Percentiles rank a stretch among this genome's conserved stretches.
These are phyloP conservation scores for Phialemonium atrogriseum DNA, from an alignment of 2,329 filamentous ascomycete genomes.

Conservation along the genomic window DNA sequence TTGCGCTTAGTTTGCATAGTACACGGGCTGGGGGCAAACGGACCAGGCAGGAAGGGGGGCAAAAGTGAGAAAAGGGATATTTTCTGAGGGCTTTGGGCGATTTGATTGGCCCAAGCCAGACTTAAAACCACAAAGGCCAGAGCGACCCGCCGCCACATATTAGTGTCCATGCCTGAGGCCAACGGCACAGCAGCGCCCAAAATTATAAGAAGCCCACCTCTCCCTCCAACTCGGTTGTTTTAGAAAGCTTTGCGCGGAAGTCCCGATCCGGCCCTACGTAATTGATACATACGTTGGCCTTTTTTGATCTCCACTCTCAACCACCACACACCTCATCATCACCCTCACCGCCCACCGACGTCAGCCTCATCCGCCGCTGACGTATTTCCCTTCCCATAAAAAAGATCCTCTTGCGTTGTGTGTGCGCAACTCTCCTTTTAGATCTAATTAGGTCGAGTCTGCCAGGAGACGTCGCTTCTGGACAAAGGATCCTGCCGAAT, in stretches of 20 bases:
- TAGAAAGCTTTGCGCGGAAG: conserved; percentile 44
- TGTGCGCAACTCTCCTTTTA: conserved; percentile 19
- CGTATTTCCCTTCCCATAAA: conserved; percentile 8
- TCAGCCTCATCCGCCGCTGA: conserved; percentile 1
- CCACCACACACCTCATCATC: conserved; percentile 18
- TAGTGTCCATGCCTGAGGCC: conserved; percentile 35
- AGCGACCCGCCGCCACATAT: conserved; percentile 34
- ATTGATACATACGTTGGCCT: conserved; percentile 37
- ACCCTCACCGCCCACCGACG: conserved; percentile 3
- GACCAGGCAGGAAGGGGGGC: conserved; percentile 1
- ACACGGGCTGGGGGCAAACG: conserved; percentile 21
- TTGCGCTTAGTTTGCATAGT: conserved; percentile 1
- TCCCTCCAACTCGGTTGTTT: conserved; percentile 41
- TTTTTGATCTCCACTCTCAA: conserved; percentile 25
- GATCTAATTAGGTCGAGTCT: conserved; percentile 15
- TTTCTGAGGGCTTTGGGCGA: conserved; percentile 13
- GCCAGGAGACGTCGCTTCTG: conserved; percentile 16
- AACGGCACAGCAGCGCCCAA: conserved; percentile 20
- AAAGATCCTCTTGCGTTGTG: conserved; percentile 14
- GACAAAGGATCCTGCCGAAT: conserved; percentile 15
- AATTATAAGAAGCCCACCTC: conserved; percentile 51
- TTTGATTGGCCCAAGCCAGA: conserved; percentile 28
- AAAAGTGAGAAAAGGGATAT: background rate
- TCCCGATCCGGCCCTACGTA: conserved; percentile 47
- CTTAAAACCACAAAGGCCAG: conserved; percentile 30